Evolutionary conservation across 176 grass and related monocot species (phyloP).

Genomic region (Carex pumila): DNA sequence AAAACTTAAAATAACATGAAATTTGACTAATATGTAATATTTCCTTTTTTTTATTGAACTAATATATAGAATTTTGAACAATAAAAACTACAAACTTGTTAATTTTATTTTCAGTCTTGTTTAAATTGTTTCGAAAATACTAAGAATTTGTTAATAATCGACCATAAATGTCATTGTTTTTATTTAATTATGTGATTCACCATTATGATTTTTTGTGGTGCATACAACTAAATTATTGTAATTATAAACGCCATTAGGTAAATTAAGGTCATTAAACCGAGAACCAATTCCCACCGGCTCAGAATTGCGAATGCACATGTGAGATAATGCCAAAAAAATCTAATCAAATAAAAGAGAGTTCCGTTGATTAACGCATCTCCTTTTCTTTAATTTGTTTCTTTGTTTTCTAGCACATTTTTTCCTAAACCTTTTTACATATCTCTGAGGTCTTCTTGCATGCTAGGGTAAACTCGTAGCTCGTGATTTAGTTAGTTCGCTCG

Average conservation of each 20-base stretch:
- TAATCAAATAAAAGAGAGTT: not conserved
- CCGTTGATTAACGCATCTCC: conserved; percentile 12
- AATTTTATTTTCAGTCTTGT: no score
- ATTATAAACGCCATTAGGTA: not conserved
- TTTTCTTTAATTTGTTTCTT: conserved; percentile 6
- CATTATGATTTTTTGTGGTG: not conserved
- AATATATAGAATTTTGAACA: no score
- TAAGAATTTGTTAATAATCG: not conserved
- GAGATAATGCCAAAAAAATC: not conserved
- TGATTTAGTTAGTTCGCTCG: no score
- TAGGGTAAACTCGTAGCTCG: no score
- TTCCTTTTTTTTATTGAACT: no score
- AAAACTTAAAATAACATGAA: not conserved
- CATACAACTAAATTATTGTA: not conserved
- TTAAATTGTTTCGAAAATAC: not conserved
- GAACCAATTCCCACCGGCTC: not conserved
- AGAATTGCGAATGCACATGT: not conserved
- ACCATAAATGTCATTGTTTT: not conserved
- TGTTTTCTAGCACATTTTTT: not conserved
- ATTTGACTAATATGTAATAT: not conserved
- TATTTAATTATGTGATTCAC: not conserved
- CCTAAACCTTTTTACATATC: not conserved
- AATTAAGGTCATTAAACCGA: not conserved
- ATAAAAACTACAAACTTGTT: no score
- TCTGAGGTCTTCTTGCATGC: not conserved